These are phyloP conservation scores for Medicago truncatula DNA, from an alignment of 306 rosid genomes.

Conservation along the genomic window DNA sequence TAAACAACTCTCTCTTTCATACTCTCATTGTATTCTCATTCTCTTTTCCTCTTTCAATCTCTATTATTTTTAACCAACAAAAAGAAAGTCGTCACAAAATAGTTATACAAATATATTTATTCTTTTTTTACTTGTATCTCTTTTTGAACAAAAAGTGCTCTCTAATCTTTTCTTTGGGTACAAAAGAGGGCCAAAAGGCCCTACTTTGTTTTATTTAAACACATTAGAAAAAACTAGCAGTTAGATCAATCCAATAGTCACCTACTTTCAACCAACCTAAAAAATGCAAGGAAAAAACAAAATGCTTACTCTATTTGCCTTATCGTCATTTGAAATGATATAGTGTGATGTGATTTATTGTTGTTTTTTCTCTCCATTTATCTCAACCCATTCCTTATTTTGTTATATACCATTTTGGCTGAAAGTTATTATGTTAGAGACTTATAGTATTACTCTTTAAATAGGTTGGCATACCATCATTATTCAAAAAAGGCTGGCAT, in stretches of 20 bases:
- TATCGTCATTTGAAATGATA: constrained; percentile 23
- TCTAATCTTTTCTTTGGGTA: too few relatives aligned
- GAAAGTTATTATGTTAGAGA: not conserved
- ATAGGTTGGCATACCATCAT: constrained; percentile 14
- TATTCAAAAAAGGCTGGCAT: constrained; percentile 6
- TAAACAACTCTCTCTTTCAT: too few relatives aligned
- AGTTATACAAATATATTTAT: too few relatives aligned
- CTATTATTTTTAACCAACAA: too few relatives aligned
- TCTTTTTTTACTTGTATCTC: too few relatives aligned
- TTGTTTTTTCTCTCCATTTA: constrained; percentile 6
- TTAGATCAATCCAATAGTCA: constrained; percentile 17
- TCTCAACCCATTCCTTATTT: not conserved
- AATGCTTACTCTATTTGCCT: not conserved
- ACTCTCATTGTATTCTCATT: too few relatives aligned
- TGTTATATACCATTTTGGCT: not conserved
- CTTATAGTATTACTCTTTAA: constrained; percentile 10
- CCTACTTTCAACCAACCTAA: not conserved
- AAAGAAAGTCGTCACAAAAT: too few relatives aligned
- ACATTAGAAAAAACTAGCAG: not conserved
- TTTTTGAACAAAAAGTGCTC: too few relatives aligned
- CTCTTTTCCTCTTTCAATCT: too few relatives aligned
- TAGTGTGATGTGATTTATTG: not conserved
- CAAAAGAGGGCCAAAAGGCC: too few relatives aligned
- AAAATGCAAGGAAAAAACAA: not conserved
- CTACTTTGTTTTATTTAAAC: not conserved